These are phyloP conservation scores for Lyophyllum decastes DNA, from an alignment of 768 basidiomycete genomes.

Conservation along the genomic window DNA sequence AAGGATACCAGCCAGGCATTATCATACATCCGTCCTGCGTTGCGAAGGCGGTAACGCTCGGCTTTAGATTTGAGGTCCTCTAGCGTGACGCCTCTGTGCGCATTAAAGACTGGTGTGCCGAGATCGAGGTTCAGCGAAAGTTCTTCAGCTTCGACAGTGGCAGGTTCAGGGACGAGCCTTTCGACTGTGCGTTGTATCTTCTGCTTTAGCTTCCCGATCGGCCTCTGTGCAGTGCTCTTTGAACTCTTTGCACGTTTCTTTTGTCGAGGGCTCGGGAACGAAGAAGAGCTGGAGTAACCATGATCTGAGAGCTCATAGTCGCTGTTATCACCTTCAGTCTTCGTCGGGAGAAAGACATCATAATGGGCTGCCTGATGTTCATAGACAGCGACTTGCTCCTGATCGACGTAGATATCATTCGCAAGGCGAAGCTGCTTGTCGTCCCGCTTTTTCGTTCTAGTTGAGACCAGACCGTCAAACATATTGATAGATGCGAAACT, in stretches of 20 bases:
- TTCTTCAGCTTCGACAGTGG: constrained; percentile 4
- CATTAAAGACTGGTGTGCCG: constrained; percentile 61
- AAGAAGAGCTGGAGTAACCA: constrained; percentile 11
- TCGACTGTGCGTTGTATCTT: constrained; percentile 1
- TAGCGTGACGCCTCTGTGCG: constrained; percentile 61
- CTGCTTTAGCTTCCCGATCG: neutral
- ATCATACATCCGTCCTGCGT: constrained; percentile 62
- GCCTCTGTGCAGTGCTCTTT: constrained; percentile 1
- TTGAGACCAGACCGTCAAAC: neutral
- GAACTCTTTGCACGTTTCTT: constrained; percentile 5
- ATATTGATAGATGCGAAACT: neutral
- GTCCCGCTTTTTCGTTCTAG: neutral
- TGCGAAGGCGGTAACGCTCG: constrained; percentile 50
- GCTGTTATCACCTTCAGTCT: constrained; percentile 6
- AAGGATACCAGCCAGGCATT: constrained; percentile 67
- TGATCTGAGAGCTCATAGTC: constrained; percentile 17
- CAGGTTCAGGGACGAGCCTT: neutral
- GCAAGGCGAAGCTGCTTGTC: neutral
- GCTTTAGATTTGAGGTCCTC: constrained; percentile 57
- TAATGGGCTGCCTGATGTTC: neutral
- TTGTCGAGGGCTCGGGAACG: constrained; percentile 20
- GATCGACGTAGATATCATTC: neutral
- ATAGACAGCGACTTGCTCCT: neutral
- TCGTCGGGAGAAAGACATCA: constrained; percentile 2
- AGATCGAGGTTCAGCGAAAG: constrained; percentile 24